These are phyloP conservation scores for Arachis stenosperma DNA, from an alignment of 306 rosid genomes.

Conservation along the genomic window DNA sequence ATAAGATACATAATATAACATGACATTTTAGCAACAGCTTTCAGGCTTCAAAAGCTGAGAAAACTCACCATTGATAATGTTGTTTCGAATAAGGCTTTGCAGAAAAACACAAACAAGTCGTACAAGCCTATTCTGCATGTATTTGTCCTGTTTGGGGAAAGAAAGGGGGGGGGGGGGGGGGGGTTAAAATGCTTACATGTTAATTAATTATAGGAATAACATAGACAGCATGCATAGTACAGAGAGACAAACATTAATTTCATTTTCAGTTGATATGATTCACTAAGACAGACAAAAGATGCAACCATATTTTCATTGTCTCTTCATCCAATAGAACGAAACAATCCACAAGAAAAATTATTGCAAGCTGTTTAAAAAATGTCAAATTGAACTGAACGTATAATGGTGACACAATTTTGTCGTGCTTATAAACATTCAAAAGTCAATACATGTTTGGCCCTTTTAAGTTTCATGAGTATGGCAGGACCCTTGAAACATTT, in stretches of 20 bases:
- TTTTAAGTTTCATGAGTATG: conserved; percentile 2
- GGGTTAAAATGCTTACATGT: conserved; percentile 19
- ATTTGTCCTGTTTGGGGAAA: conserved; percentile 65
- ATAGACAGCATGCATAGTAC: conserved; percentile 17
- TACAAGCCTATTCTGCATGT: conserved; percentile 99
- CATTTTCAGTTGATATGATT: too few relatives aligned
- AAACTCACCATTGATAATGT: conserved; percentile 89
- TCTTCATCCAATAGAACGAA: conserved; percentile 8
- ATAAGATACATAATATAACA: conserved; percentile 23
- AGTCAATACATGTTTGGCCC: background rate
- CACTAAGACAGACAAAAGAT: too few relatives aligned
- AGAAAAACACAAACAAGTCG: conserved; percentile 96
- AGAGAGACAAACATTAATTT: background rate
- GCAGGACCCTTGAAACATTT: conserved; percentile 4
- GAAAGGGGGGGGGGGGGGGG: conserved; percentile 19
- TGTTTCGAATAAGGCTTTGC: conserved; percentile 94
- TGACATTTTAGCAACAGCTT: conserved; percentile 12
- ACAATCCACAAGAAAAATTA: background rate
- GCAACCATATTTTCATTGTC: background rate
- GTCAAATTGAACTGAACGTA: background rate
- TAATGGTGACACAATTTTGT: conserved; percentile 9
- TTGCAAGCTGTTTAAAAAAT: background rate
- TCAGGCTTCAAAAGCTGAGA: conserved; percentile 28
- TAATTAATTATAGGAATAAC: conserved; percentile 6
- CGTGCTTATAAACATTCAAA: too few relatives aligned